These are phyloP conservation scores for Amanita inopinata DNA, from an alignment of 768 basidiomycete species.

Conservation along the genomic window DNA sequence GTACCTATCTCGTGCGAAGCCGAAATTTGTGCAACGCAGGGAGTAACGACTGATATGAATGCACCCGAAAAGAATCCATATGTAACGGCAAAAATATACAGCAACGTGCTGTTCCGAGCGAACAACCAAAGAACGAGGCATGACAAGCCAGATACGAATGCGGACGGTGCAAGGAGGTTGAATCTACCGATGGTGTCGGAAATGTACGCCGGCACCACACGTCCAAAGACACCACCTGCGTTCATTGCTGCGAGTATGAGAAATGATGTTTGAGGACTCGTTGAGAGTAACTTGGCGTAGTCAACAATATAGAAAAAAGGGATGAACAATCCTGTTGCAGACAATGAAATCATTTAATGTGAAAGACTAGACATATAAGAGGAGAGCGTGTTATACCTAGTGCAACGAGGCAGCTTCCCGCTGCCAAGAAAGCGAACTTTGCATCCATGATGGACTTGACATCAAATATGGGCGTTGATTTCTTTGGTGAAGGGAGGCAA, in stretches of 20 bases:
- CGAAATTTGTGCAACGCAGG: constrained; percentile 61
- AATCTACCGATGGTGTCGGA: constrained; percentile 60
- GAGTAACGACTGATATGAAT: constrained; percentile 57
- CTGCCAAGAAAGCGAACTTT: constrained; percentile 41
- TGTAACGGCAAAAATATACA: constrained; percentile 41
- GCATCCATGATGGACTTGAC: constrained; percentile 34
- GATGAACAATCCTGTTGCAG: constrained; percentile 45
- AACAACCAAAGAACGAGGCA: constrained; percentile 52
- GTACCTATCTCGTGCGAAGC: constrained; percentile 48
- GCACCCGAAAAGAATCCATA: constrained; percentile 64
- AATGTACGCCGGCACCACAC: constrained; percentile 51
- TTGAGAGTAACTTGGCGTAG: constrained; percentile 37
- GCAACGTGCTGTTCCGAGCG: constrained; percentile 25
- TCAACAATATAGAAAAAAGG: constrained; percentile 64
- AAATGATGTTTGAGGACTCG: constrained; percentile 33
- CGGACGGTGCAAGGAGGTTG: constrained; percentile 55
- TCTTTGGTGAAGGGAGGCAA: constrained; percentile 21
- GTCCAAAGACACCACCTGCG: constrained; percentile 55
- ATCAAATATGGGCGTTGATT: constrained; percentile 19
- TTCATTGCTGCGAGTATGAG: constrained; percentile 60
- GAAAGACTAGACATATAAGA: not conserved
- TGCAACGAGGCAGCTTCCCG: constrained; percentile 49
- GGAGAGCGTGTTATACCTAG: constrained; percentile 34
- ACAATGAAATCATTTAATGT: not conserved
- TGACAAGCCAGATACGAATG: constrained; percentile 52